Evolutionary conservation across 83 land plant genomes (phyloP), one percentile per base, ranked within the genome.

Genomic region (Thuja plicata): DNA sequence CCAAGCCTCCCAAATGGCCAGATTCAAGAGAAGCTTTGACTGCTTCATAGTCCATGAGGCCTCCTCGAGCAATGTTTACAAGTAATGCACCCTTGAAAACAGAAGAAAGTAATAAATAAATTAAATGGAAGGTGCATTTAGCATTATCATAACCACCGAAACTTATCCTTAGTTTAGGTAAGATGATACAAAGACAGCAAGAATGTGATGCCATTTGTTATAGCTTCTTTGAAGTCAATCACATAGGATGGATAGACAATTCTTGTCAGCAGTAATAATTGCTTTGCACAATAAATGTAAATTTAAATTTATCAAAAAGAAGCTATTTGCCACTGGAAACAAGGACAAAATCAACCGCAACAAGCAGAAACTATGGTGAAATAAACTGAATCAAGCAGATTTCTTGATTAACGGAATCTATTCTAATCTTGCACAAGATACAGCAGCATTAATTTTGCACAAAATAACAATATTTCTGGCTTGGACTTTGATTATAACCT

Each of bases 61-160:
- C 98, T 38, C 99, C 99, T 41, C 99, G 95, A 73, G 99, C 99
- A 93, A 98, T 86, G 89, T 98, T 98, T 43, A 98, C 96, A 71
- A 98, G 57, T 71, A 88, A 89, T 15, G 96, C 91, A 80, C 99
- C 99, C 99, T 98, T 50, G n/a, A 85, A 32, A 87, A 70, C 32
- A 74, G 70, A 52, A 86, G 48, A 12, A 89, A 71, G 62, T 16
- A 52, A 54, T 35, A 85, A 85, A 60, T 43, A 85, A 54, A 85
- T 40, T 54, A 37, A 85, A 34, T 34, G 5, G 55, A 52, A 85
- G 17, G 54, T 85, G 35, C 1, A 4, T 85, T 85, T 52, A 85
- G 7, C 21, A 85, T 35, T 35, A 54, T 37, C 60, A 34, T 8
- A 84, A 54, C 32, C 5, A 83, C 32, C 66, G 34, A 16, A 34